Conservation (phyloP, 169 alveolate species). For the Cyclospora cayetanensis region DNA sequence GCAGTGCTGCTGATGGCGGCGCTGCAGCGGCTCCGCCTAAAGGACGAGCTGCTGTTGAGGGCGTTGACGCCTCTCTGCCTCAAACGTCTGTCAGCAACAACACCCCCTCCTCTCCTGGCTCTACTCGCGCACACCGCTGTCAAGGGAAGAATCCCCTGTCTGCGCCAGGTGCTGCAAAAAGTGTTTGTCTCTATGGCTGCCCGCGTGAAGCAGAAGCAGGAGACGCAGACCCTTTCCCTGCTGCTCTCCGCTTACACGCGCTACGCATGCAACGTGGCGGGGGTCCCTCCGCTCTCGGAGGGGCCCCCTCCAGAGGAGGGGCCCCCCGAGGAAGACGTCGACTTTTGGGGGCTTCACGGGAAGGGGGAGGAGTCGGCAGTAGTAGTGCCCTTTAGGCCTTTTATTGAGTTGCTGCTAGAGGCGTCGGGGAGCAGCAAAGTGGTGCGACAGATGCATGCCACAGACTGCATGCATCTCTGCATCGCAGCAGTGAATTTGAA, state of each 20-base stretch:
- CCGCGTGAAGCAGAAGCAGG: slow-evolving; percentile 11
- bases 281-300: background rate
- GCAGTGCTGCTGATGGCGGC: slow-evolving; percentile 19
- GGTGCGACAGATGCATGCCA: background rate
- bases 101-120: background rate
- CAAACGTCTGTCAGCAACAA: background rate
- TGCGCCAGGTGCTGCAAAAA: slow-evolving; percentile 1
- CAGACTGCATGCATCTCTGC: background rate
- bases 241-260: background rate
- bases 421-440: background rate
- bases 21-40: slow-evolving; percentile 2
- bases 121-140: background rate
- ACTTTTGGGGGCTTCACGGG: no score
- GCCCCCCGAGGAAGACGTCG: background rate
- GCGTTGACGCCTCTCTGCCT: background rate
- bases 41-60: background rate
- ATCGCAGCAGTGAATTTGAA: background rate
- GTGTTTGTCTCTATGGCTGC: background rate
- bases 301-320: background rate
- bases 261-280: background rate
- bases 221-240: background rate
- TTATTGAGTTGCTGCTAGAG: background rate
- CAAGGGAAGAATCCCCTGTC: background rate
- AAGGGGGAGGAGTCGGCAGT: no score
- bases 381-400: background rate